Base-by-base conservation (phyloP, 1,284 basidiomycete species). In the Fistulina hepatica region DNA sequence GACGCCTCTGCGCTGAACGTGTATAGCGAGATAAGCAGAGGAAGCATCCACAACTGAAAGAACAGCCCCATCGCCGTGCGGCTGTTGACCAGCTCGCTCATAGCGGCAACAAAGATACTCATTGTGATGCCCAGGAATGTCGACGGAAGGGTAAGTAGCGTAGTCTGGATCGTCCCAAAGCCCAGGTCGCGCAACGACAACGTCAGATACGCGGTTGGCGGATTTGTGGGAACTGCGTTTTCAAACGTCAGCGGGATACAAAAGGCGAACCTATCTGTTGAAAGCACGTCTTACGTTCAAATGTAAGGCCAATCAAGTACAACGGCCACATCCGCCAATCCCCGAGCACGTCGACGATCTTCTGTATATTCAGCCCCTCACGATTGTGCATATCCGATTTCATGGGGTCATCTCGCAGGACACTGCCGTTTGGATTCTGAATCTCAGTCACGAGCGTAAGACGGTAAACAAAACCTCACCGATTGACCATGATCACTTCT, bases 331-430 rank as follows among this genome's bases (percentile, higher is more conserved):
- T 56, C 43, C 76, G 71, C 48, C 73, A 81, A 50, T 84, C 79
- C 26, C 61, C 65, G 3, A 82, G 40, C 2, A 73, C 68, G 13
- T 52, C 55, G 64, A 67, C 77, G 6, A 83, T 60, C 40, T 69
- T 67, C 47, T 60, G 65, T 9, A 67, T 21, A 0, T 67, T 62
- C n/a, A 85, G 53, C 1, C 75, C 76, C 54, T 86, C 69, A 17
- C 83, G 73, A 45, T 88, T 88, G 58, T 86, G 80, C 82, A 86
- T 86, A 44, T 75, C 71, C 25, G 62, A 71, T 63, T 84, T 80
- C 10, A 68, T 61, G 2, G 75, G 81, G 46, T 84, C 81, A 50
- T 83, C 81, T 3, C 81, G 65, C 4, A 84, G 60, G n/a, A 83
- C 63, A 13, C 76, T n/a, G 23, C 4, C 25, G 21, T 21, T n/a